Percentiles rank a stretch among this genome's conserved stretches.
These are phyloP conservation scores for Stagonosporopsis chrysanthemi DNA, from an alignment of 2,329 filamentous ascomycete species.

Conservation along the genomic window DNA sequence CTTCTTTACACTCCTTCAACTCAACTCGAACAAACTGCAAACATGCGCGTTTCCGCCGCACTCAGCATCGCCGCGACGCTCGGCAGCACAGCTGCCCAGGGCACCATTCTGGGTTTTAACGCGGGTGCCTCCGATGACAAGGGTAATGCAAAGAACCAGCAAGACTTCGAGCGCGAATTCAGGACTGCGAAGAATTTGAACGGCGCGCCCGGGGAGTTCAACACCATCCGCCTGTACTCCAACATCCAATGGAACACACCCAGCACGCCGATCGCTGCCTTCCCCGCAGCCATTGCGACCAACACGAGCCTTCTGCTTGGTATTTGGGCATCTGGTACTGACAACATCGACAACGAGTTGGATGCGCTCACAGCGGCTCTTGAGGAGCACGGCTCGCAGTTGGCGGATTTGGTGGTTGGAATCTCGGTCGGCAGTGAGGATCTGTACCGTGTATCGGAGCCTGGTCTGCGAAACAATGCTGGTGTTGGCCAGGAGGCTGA, in stretches of 20 bases:
- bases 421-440: constrained; percentile 51
- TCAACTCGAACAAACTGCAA: not conserved
- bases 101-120: constrained; percentile 44
- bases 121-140: constrained; percentile 41
- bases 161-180: constrained; percentile 75
- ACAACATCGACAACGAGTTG: constrained; percentile 46
- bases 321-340: constrained; percentile 62
- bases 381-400: constrained; percentile 52
- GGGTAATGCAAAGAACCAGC: constrained; percentile 61
- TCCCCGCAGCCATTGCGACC: constrained; percentile 46
- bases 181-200: constrained; percentile 67
- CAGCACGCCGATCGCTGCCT: constrained; percentile 66
- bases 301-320: constrained; percentile 49
- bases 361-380: constrained; percentile 43
- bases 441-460: constrained; percentile 74
- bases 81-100: constrained; percentile 31
- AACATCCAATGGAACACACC: constrained; percentile 72
- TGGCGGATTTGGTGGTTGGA: constrained; percentile 57
- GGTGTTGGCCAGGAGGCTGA: constrained; percentile 69
- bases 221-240: constrained; percentile 74
- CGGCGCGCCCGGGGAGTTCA: constrained; percentile 70
- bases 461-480: constrained; percentile 68
- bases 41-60: constrained; percentile 33
- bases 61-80: constrained; percentile 35
- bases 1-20: constrained; percentile 17